phyloP scores from a whole-genome alignment of 169 alveolate species.

The Plasmodium gonderi region DNA sequence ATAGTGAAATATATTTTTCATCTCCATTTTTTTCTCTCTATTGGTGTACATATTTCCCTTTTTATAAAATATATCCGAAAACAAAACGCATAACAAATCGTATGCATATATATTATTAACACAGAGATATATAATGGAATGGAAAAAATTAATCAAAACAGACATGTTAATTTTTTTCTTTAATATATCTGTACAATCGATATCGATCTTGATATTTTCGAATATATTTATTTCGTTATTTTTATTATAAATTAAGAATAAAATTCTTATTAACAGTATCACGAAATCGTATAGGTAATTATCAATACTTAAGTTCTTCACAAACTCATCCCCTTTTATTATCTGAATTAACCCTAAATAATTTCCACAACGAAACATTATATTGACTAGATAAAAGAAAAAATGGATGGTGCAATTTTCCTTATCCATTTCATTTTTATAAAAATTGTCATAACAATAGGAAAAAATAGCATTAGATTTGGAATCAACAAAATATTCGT shows the following conservation, averaged over 20 bases:
- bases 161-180: conserved; percentile 64
- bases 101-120: conserved; percentile 71
- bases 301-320: conserved; percentile 41
- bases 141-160: conserved; percentile 58
- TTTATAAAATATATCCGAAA: conserved; percentile 67
- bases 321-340: conserved; percentile 52
- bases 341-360: conserved; percentile 72
- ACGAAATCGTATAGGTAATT: conserved; percentile 46
- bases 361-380: conserved; percentile 74
- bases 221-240: conserved; percentile 33
- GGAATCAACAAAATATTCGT: conserved; percentile 55
- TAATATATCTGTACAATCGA: conserved; percentile 60
- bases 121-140: conserved; percentile 43
- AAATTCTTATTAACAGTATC: conserved; percentile 68
- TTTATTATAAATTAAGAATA: conserved; percentile 50
- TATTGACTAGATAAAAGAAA: conserved; percentile 59
- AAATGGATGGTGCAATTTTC: conserved; percentile 69
- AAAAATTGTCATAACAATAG: conserved; percentile 70
- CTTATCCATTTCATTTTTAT: conserved; percentile 71
- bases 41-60: conserved; percentile 68
- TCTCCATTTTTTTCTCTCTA: conserved; percentile 60
- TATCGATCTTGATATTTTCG: conserved; percentile 46
- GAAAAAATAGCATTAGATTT: conserved; percentile 68
- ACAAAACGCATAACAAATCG: conserved; percentile 67
- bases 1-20: conserved; percentile 60